Percentiles rank a stretch among this genome's conserved stretches.
These are phyloP conservation scores for Sherardia arvensis DNA, from an alignment of 257 asterid genomes.

Conservation along the genomic window DNA sequence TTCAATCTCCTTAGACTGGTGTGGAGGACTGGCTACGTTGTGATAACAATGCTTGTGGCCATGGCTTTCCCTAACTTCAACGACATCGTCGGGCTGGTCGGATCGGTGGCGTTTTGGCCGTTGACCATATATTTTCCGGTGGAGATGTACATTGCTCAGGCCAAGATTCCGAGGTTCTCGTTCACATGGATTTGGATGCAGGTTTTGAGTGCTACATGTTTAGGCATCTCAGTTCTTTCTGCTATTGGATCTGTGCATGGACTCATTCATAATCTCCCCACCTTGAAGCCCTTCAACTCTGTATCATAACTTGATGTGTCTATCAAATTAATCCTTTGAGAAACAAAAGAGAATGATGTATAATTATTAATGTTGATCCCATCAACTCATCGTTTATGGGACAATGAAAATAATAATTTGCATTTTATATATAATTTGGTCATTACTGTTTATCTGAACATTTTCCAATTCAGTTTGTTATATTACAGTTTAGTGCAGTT, in stretches of 20 bases:
- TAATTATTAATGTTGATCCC: not conserved
- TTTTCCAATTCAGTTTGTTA: too few relatives aligned
- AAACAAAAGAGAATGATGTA: too few relatives aligned
- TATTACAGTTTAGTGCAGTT: too few relatives aligned
- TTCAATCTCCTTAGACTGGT: constrained; percentile 36
- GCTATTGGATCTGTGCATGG: constrained; percentile 56
- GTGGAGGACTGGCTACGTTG: constrained; percentile 51
- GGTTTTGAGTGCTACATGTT: constrained; percentile 29
- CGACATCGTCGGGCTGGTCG: constrained; percentile 52
- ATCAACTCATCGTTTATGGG: not conserved
- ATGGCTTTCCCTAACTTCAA: constrained; percentile 70
- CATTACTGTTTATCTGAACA: too few relatives aligned
- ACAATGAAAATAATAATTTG: too few relatives aligned
- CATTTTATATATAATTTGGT: not conserved
- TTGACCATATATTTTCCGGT: constrained; percentile 51
- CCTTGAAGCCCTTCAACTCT: constrained; percentile 7
- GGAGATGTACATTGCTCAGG: constrained; percentile 44
- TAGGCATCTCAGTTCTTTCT: constrained; percentile 39
- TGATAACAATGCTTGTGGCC: constrained; percentile 34
- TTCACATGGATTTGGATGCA: constrained; percentile 39
- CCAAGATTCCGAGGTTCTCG: constrained; percentile 26
- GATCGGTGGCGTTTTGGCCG: constrained; percentile 59
- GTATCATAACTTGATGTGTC: not conserved
- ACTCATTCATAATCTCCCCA: constrained; percentile 19
- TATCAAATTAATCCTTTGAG: not conserved